Evolutionary conservation across 176 grass and related monocot genomes (phyloP), one percentile per base, ranked within the genome.

Genomic region (Dactylis glomerata): DNA sequence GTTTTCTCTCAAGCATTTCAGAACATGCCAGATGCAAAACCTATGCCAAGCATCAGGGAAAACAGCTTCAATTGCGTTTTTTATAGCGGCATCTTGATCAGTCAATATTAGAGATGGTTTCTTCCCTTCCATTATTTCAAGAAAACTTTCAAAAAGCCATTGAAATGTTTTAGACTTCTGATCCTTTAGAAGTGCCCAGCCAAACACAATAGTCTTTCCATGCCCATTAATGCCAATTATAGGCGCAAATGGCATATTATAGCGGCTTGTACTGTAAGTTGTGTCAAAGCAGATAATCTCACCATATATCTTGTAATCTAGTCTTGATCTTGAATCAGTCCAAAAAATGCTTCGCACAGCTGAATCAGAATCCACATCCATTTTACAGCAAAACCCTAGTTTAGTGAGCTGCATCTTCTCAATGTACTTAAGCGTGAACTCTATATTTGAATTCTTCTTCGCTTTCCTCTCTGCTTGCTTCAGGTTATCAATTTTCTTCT

Each of bases 21-120:
- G 22, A 8, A 88, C 50, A 83, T 88, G 79, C 86, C 86, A 88
- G 20, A 77, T 76, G 65, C 59, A 80, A 27, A 66, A 76, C 22
- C 58, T 51, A 49, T 88, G 70, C 13, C 41, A 32, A 47, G 71
- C 28, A 33, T 64, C 10, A 9, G 38, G 72, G n/a, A 83, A 88
- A 7, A 88, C 55, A 20, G 41, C 34, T 8, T 33, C 23, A 69
- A 88, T 54, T 5, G 17, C 44, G 23, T 77, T 46, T 16, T 68
- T 55, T 32, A 88, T 77, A 2, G 70, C 71, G 6, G 32, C 19
- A 76, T 77, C 86, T 34, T 88, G 71, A 68, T 77, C 51, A 22
- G 79, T 82, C 28, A 88, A 30, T 11, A 88, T 22, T 4, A 63
- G 40, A 26, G n/a, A 77, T 24, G 79, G 86, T 50, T 87, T 64